A percentile compares a stretch with the other conserved stretches of the same genome.
phyloP scores from a whole-genome alignment of 257 asterid species.

The Petunia axillaris region DNA sequence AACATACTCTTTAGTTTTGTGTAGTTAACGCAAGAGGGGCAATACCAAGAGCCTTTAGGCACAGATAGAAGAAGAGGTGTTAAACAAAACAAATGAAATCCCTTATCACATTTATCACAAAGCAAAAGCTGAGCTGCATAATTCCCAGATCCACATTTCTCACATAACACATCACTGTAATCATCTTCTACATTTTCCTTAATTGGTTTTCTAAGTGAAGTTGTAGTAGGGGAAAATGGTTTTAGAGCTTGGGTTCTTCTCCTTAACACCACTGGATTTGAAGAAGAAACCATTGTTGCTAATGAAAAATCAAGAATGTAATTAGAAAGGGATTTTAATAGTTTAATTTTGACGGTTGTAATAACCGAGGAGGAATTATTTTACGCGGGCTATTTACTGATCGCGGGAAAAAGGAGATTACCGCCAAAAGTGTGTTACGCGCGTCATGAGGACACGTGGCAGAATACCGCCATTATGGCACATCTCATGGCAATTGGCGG shows the following conservation, averaged over 20 bases:
- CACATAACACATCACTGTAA: conserved; percentile 54
- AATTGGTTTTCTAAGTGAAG: conserved; percentile 41
- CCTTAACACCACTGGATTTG: conserved; percentile 32
- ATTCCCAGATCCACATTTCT: conserved; percentile 79
- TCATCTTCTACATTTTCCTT: conserved; percentile 30
- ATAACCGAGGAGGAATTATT: background rate
- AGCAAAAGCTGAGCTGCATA: conserved; percentile 65
- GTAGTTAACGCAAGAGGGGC: conserved; percentile 57
- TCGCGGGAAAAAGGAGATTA: conserved; percentile 31
- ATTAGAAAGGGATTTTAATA: background rate
- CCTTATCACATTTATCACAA: conserved; percentile 82
- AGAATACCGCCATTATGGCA: too few species aligned
- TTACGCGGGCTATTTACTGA: conserved; percentile 27
- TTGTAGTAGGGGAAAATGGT: conserved; percentile 31
- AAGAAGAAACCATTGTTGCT: conserved; percentile 36
- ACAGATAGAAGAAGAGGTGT: conserved; percentile 71
- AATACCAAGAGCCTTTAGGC: conserved; percentile 84
- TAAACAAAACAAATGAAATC: conserved; percentile 78
- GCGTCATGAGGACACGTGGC: background rate
- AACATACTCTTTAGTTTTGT: conserved; percentile 45
- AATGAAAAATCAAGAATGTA: conserved; percentile 14
- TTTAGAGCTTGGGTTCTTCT: conserved; percentile 71
- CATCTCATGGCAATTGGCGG: too few species aligned
- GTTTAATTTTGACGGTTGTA: background rate
- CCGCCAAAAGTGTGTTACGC: conserved; percentile 28